Evolutionary conservation across 306 rosid genomes (phyloP).

Genomic region (Prinsepia uniflora): DNA sequence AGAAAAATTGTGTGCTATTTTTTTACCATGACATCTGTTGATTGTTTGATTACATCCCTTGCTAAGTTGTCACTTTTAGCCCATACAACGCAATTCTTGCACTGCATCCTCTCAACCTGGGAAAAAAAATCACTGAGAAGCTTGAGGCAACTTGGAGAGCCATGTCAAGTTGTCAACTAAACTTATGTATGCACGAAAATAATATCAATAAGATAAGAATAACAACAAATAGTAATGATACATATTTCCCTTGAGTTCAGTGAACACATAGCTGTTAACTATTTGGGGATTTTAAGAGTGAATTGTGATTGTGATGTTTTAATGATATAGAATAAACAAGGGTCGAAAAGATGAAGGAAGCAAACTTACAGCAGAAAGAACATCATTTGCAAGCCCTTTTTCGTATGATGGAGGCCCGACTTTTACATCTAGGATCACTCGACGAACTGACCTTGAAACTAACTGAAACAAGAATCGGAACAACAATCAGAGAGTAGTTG

Average conservation of each 20-base stretch:
- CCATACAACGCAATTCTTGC: constrained; percentile 80
- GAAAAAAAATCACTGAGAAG: constrained; percentile 16
- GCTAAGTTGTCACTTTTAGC: constrained; percentile 79
- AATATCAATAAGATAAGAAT: background rate
- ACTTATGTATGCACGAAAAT: background rate
- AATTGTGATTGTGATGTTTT: constrained; percentile 1
- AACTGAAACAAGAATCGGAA: constrained; percentile 40
- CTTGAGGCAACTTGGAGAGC: constrained; percentile 15
- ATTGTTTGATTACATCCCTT: constrained; percentile 69
- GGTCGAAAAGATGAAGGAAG: constrained; percentile 11
- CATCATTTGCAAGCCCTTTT: constrained; percentile 72
- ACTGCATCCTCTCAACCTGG: constrained; percentile 66
- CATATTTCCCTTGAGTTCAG: background rate
- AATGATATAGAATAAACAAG: constrained; percentile 13
- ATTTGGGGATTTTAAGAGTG: background rate
- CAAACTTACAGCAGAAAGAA: constrained; percentile 71
- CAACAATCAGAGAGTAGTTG: constrained; percentile 12
- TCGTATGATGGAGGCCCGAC: constrained; percentile 86
- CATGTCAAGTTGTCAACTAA: background rate
- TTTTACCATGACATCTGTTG: constrained; percentile 58
- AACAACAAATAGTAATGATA: background rate
- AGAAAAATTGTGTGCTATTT: background rate
- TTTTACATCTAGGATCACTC: constrained; percentile 76
- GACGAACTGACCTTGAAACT: constrained; percentile 56
- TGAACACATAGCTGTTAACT: background rate